A percentile compares a stretch with the other conserved stretches of the same genome.
These are phyloP conservation scores for Cordyceps tenuipes DNA, from an alignment of 2,329 filamentous ascomycete genomes.

Conservation along the genomic window DNA sequence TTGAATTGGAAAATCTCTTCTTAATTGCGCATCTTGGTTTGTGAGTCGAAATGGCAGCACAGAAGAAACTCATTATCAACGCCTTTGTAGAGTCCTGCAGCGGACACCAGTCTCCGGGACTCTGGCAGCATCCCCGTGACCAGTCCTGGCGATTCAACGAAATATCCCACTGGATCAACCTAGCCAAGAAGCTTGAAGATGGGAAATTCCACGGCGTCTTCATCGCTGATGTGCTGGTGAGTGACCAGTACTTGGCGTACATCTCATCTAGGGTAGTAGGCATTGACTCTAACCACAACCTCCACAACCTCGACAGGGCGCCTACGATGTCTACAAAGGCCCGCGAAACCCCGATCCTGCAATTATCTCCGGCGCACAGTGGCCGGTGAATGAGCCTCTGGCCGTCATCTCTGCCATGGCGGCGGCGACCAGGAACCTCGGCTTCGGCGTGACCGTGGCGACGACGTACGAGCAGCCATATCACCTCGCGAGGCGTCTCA, in stretches of 20 bases:
- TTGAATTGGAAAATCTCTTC: too few relatives aligned
- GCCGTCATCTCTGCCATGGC: conserved; percentile 57
- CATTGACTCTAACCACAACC: too few relatives aligned
- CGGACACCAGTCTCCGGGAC: conserved; percentile 38
- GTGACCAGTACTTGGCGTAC: neutral
- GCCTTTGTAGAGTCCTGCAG: conserved; percentile 33
- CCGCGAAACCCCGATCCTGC: conserved; percentile 43
- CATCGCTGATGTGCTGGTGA: conserved; percentile 49
- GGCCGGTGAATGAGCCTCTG: conserved; percentile 63
- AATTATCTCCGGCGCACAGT: conserved; percentile 56
- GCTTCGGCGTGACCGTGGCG: conserved; percentile 58
- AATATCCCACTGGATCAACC: conserved; percentile 50
- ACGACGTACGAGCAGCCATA: conserved; percentile 65
- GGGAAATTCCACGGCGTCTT: conserved; percentile 59
- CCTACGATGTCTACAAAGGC: conserved; percentile 62
- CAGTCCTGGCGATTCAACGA: conserved; percentile 53
- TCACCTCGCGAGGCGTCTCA: conserved; percentile 55
- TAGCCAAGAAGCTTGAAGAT: conserved; percentile 34
- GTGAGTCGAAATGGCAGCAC: neutral
- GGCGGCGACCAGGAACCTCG: conserved; percentile 56
- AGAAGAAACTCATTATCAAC: conserved; percentile 32
- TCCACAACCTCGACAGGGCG: conserved; percentile 33
- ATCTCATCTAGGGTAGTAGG: neutral
- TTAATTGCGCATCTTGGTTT: too few relatives aligned
- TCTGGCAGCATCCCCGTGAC: conserved; percentile 55